Evolutionary conservation across 129 eudicot genomes (phyloP), one percentile per base, ranked within the genome.

Genomic region (Saussurea involucrata): DNA sequence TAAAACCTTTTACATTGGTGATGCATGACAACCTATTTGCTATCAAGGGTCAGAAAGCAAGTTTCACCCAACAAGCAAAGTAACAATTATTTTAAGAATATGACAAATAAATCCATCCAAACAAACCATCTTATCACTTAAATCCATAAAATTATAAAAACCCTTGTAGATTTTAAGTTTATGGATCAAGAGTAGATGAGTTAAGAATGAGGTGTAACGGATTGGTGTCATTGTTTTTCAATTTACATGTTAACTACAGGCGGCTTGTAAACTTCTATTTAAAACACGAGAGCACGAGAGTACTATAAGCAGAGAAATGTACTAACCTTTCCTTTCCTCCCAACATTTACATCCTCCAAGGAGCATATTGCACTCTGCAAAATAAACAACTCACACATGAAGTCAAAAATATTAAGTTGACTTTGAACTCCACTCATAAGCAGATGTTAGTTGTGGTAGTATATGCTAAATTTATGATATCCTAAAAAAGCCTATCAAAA

Each of bases 321-420:
- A 80, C 92, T 57, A 68, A 95, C 99, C 99, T 95, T 95, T 72
- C 95, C 96, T 68, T 85, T 86, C 81, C 58, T 88, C 73, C 90
- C 88, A 24, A 92, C 84, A 73, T 80, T 82, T 69, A 83, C 74
- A 60, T 95, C 98, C 77, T 92, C 97, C 87, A 95, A 86, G 49
- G 99, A 92, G 77, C 97, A 95, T 76, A 95, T 95, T 64, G 85
- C 99, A 80, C 86, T 71, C 99, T 95, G 96, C 73, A 40, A 86
- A 36, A 80, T 58, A 60, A 83, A 82, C 66, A 83, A 21, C 79
- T 34, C 37, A 71, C 28, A 44, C 17, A 69, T 2, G 32, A 27
- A 60, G 76, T 81, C 22, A 66, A 36, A 53, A 34, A n/a, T 65
- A 6, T 69, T 21, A 22, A 55, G 22, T 28, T 24, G 20, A 60